Conservation (phyloP, 2,329 filamentous ascomycete genomes). For the Aspergillus felis region DNA sequence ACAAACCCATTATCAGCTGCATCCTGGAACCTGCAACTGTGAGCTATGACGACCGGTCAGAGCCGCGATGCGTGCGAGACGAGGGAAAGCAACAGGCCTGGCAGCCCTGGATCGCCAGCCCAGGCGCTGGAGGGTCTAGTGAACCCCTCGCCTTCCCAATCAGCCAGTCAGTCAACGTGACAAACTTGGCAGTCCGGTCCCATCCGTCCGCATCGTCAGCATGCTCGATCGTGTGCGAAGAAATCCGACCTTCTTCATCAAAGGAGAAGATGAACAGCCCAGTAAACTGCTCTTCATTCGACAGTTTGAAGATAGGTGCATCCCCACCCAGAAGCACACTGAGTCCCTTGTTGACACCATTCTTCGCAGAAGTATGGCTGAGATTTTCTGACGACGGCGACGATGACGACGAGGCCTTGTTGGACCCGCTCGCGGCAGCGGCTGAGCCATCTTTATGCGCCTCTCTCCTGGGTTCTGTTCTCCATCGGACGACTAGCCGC, state of each 20-base stretch:
- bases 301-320: slow-evolving; percentile 46
- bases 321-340: slow-evolving; percentile 51
- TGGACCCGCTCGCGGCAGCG: background rate
- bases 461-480: slow-evolving; percentile 51
- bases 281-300: slow-evolving; percentile 72
- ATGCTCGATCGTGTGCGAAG: slow-evolving; percentile 91
- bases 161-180: slow-evolving; percentile 91
- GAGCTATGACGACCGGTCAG: background rate
- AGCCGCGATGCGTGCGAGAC: background rate
- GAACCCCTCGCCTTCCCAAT: slow-evolving; percentile 68
- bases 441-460: slow-evolving; percentile 4
- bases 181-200: slow-evolving; percentile 80
- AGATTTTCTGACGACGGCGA: slow-evolving; percentile 8
- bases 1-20: background rate
- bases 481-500: slow-evolving; percentile 88
- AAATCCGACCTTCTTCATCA: slow-evolving; percentile 76
- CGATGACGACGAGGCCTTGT: background rate
- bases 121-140: slow-evolving; percentile 25
- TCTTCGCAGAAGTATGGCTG: slow-evolving; percentile 21
- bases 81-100: slow-evolving; percentile 2
- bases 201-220: slow-evolving; percentile 78
- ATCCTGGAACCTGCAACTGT: background rate
- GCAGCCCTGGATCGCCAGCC: slow-evolving; percentile 26
- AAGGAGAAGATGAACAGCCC: slow-evolving; percentile 96
- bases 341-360: slow-evolving; percentile 37